Evolutionary conservation across 2,329 filamentous ascomycete genomes (phyloP), one percentile per base, ranked within the genome.

Genomic region (Fusarium bulbicola): DNA sequence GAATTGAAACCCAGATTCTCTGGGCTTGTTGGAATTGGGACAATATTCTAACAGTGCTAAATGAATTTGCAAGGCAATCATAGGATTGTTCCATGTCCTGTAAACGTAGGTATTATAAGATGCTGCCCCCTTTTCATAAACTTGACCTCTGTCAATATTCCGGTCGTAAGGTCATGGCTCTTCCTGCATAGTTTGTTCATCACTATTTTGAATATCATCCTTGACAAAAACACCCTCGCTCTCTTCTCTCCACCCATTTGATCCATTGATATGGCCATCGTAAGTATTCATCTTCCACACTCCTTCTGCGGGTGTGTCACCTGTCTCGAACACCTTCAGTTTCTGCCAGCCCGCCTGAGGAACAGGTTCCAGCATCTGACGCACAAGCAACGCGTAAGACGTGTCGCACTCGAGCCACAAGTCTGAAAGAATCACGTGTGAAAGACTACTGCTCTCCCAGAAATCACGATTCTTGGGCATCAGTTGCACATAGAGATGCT

Each of bases 331-430:
- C 10, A 83, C 80, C 26, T 78, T 80, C 16, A 89, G 78, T n/a
- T 78, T 73, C n/a, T 75, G 73, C 83, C 85, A 88, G 2, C 69
- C 70, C 21, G 67, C 76, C 6, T 73, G 71, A 12, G 75, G 76
- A 8, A 68, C 66, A 26, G 76, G 65, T 43, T 79, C 76, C n/a
- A 84, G 78, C 42, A 87, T 70, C 63, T 83, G 77, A 21, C 78
- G 79, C 74, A 85, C 81, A 34, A 90, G 81, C 37, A 86, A 76
- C 7, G 80, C 82, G 76, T 89, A 89, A 1, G 84, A 81, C 5
- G 84, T 85, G 65, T 86, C 83, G 20, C 87, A 84, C 77, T 90
- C 87, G 80, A 86, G 85, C 87, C 88, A 89, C 6, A 86, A 74
- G 62, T 86, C 85, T 2, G 80, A 79, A 20, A 81, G 75, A 24